Base-by-base conservation (phyloP, 1,284 basidiomycete species). In the Naganishia cerealis region DNA sequence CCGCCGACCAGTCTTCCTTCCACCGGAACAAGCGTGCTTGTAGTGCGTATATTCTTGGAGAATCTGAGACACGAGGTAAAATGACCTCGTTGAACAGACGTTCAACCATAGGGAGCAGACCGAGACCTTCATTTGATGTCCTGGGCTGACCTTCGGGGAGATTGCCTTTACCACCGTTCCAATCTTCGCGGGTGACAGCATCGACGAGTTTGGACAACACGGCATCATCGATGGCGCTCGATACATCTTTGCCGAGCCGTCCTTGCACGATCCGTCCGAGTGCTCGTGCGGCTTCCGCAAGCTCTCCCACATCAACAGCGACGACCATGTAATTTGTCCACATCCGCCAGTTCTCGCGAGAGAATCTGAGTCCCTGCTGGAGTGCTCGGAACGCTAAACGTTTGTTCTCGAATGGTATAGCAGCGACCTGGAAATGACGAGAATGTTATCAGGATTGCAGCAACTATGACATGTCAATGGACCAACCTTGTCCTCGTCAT, bases 321-420 rank as follows among this genome's bases (percentile, higher is more conserved):
- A 99, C 89, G 73, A 97, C 84, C 90, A 94, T 95, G 83, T 94
- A 98, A 82, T 99, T 99, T 73, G 86, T 85, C 96, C 96, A 99
- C 87, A 99, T 94, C 18, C 92, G 86, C 95, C 95, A 99, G 75
- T 94, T 94, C 63, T 93, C 89, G 79, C 92, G 91, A 62, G 86
- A 86, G 76, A 86, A 87, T 72, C 88, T 89, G 68, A 99, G 85
- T 4, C 94, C 93, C 72, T 92, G 89, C 73, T 90, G 89, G 50
- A 99, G 88, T 13, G 96, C 95, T n/a, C 89, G 89, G 85, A 93
- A 96, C 0, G 96, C 96, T 50, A 94, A 86, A 56, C 88, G 82
- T 79, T 93, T 95, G 82, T 94, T 83, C 55, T 81, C 80, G 72
- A 81, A 84, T 3, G 81, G 76, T 16, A 76, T 75, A 5, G 74